Evolutionary conservation across 805 yeast species (phyloP), one percentile per base, ranked within the genome.

Genomic region (Candida dendrica): DNA sequence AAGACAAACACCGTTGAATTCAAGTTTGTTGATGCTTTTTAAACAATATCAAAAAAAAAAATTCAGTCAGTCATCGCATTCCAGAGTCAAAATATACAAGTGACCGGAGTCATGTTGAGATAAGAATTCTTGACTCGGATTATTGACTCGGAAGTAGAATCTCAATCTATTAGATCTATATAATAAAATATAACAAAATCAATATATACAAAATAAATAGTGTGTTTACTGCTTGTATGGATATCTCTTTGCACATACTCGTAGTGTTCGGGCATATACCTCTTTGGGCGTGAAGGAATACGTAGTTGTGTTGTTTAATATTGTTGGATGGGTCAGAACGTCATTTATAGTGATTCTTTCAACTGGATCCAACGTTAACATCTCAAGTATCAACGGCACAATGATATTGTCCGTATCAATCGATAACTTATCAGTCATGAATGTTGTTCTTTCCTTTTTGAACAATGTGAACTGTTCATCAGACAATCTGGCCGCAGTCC

Each of bases 401-500:
- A 22, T 22, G 24, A 22, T 22, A 22, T 22, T 6, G 8, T 22
- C 24, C 8, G 24, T 22, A 22, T 22, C 24, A 6, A 22, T 22
- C 24, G 24, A 8, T 22, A 22, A 8, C 8, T 22, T 22, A 22
- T 22, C 24, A 22, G 24, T 22, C 24, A 22, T 22, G 8, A 22
- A 22, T 22, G 24, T 8, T 8, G 8, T 22, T 22, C 24, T 22
- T 6, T 22, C 24, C 14, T 22, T 14, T 16, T 16, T 31, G 19
- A 46, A 51, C 4, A 11, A 26, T 27, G 37, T 38, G 46, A 42
- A 69, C 6, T 45, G 48, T 8, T 39, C 36, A 40, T 68, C 71
- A 20, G 60, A 52, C 17, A 49, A 47, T 22, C 52, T 52, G 0
- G 81, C 78, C 15, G 56, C 46, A 38, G 58, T 61, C 83, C 83